Percentiles rank a stretch among this genome's conserved stretches.
phyloP scores from a whole-genome alignment of 2,329 filamentous ascomycete genomes.

The Botrytis sinoallii region DNA sequence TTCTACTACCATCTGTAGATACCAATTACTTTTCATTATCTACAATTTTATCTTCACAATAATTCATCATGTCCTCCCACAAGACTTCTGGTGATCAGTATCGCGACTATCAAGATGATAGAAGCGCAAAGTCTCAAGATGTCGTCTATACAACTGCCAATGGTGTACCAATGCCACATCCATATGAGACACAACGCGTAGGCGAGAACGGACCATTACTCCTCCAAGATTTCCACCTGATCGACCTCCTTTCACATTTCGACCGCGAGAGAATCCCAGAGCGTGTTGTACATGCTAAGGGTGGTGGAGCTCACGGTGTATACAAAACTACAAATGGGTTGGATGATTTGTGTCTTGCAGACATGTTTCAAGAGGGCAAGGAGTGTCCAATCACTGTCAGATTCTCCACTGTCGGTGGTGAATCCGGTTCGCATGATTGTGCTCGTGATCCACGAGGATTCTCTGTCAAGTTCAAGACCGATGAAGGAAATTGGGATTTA shows the following conservation, averaged over 20 bases:
- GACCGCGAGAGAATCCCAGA: constrained; percentile 57
- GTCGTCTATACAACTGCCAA: constrained; percentile 48
- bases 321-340: constrained; percentile 50
- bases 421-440: constrained; percentile 68
- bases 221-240: constrained; percentile 58
- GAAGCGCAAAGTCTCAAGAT: constrained; percentile 41
- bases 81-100: constrained; percentile 41
- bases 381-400: constrained; percentile 63
- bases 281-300: constrained; percentile 58
- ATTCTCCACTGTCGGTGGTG: constrained; percentile 74
- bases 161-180: constrained; percentile 50
- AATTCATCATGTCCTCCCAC: constrained; percentile 28
- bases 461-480: constrained; percentile 69
- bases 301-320: constrained; percentile 53
- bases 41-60: neutral
- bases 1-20: neutral
- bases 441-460: constrained; percentile 72
- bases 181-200: constrained; percentile 50
- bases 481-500: constrained; percentile 71
- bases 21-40: neutral
- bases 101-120: constrained; percentile 44
- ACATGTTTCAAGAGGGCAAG: constrained; percentile 61
- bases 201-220: constrained; percentile 52
- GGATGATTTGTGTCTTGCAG: constrained; percentile 53
- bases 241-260: constrained; percentile 60